Percentiles rank a stretch among this genome's conserved stretches.
Conservation (phyloP, 73 alveolate species). For the Stentor roeselii region DNA sequence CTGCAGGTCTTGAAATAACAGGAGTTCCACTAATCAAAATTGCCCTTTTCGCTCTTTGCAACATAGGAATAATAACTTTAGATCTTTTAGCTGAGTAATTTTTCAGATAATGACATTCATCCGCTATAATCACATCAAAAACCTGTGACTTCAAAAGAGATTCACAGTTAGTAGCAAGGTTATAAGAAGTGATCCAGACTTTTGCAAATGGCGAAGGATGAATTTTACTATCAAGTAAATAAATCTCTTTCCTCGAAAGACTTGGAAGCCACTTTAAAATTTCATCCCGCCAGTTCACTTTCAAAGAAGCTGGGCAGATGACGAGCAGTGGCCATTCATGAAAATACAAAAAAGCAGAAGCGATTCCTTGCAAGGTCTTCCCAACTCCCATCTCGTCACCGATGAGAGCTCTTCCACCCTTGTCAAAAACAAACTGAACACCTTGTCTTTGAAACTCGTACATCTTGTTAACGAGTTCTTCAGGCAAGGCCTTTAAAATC, state of each 20-base stretch:
- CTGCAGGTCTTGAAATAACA: constrained; percentile 82
- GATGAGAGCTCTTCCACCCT: constrained; percentile 78
- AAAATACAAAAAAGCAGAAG: constrained; percentile 68
- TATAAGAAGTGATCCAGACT: constrained; percentile 78
- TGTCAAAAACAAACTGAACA: constrained; percentile 69
- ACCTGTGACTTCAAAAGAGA: constrained; percentile 45
- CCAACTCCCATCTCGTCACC: constrained; percentile 99
- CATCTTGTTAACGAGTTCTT: constrained; percentile 33
- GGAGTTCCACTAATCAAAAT: constrained; percentile 96
- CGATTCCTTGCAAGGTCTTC: constrained; percentile 87
- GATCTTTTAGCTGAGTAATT: constrained; percentile 68
- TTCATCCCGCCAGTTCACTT: constrained; percentile 84
- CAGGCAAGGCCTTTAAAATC: no score
- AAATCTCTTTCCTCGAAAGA: constrained; percentile 44
- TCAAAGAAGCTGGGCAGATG: constrained; percentile 85
- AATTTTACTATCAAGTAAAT: constrained; percentile 55
- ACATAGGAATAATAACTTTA: constrained; percentile 73
- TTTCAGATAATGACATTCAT: constrained; percentile 94
- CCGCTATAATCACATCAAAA: constrained; percentile 77
- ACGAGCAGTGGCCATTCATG: constrained; percentile 94
- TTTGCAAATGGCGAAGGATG: constrained; percentile 52
- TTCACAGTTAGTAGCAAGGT: constrained; percentile 52
- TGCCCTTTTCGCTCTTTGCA: constrained; percentile 65
- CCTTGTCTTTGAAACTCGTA: constrained; percentile 80
- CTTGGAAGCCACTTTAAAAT: constrained; percentile 52